Evolutionary conservation across 345 rosid genomes (phyloP), one percentile per base, ranked within the genome.

Genomic region (Syzygium oleosum): DNA sequence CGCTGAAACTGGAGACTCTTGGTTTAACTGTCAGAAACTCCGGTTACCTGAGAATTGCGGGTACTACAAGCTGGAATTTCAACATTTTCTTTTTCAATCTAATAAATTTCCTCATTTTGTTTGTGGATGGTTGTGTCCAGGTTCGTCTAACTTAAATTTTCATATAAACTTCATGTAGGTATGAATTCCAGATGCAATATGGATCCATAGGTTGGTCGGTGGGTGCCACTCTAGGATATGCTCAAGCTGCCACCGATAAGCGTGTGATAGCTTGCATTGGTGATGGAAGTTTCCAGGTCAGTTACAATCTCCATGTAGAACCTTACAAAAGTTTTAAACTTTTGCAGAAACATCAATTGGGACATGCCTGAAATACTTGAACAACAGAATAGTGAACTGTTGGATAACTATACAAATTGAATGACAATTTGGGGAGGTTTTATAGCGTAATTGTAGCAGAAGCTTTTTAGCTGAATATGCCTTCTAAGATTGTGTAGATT

Each of bases 191-290:
- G 91, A 95, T 95, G 97, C 97, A 95, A 84, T 95, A 94, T 88
- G 97, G 97, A 88, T 95, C 97, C 29, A 95, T 95, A 84, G 97
- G 97, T 84, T 95, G 97, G 97, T 93, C 97, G 19, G 96, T 94
- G 65, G 97, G 97, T 78, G 96, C 97, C 34, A 94, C 97, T 7
- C 94, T 95, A 61, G 97, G 97, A 55, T 95, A 95, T 87, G 95
- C 96, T 89, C 96, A 95, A 89, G 96, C 95, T 9, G 95, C 93
- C n/a, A 87, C 56, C 85, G 90, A 92, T 73, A 95, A 95, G 89
- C 97, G 97, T 51, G 93, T 95, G 56, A 94, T 95, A 84, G 94
- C 96, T 91, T 95, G 95, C 93, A 95, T 95, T 38, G 97, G 97
- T 21, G 97, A 94, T 88, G 96, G 96, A 12, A 95, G 97, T 90